Evolutionary conservation across 345 rosid species (phyloP), one percentile per base, ranked within the genome.

Genomic region (Turnera subulata): DNA sequence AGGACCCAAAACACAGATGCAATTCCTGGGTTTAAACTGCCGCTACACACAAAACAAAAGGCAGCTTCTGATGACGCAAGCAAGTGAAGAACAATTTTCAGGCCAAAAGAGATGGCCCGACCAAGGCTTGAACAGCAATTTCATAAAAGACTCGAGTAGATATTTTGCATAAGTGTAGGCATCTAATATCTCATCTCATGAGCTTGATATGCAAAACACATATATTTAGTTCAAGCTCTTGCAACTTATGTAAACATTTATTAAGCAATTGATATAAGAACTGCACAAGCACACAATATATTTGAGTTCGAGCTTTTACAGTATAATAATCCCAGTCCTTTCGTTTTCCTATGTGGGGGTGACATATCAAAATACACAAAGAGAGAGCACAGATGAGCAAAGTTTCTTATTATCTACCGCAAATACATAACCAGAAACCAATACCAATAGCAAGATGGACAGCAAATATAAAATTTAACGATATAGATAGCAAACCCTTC

Each of bases 391-490:
- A 73, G 61, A 62, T 50, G 63, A 64, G 57, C 55, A 66, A 37
- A 58, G 79, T 76, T 73, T 76, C 77, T 85, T 78, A 78, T 85
- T 82, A 71, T 72, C 82, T 73, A 77, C 70, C 83, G 77, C 85
- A 57, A 73, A 77, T 65, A 77, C 85, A 80, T 64, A 71, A 37
- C 67, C 82, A 71, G 87, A 83, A 79, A 71, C 78, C 80, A 84
- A 82, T 76, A 76, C 58, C 78, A 74, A 73, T 63, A 58, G 70
- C 47, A 63, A 77, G 53, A 59, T 68, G 56, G 49, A 46, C 50
- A 15, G 38, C 65, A 61, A 69, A 62, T 47, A 71, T 40, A 73
- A 70, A 76, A 58, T 43, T 59, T 53, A 65, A 66, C 66, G 43
- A 78, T 62, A 70, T 70, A 72, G 71, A 74, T 70, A 80, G 47